phyloP scores from a whole-genome alignment of 1,284 basidiomycete species.

The Exobasidium rhododendri region DNA sequence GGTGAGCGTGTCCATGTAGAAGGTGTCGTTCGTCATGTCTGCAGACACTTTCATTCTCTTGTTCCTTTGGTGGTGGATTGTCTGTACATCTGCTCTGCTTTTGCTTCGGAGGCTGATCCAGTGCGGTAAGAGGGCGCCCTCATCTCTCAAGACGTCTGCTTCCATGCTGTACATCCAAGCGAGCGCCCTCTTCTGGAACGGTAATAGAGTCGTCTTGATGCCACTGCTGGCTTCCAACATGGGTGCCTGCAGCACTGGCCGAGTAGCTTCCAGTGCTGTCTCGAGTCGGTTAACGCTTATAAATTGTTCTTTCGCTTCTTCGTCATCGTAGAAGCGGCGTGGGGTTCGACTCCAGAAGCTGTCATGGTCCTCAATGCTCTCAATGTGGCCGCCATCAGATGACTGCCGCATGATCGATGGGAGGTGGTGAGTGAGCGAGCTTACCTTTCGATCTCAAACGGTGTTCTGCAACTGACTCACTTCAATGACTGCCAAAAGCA shows the following conservation, averaged over 20 bases:
- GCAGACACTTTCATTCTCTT: not conserved
- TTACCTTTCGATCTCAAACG: too few species aligned
- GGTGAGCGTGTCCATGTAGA: slow-evolving; percentile 33
- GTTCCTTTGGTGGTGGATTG: not conserved
- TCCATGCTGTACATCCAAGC: slow-evolving; percentile 12
- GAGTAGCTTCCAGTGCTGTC: not conserved
- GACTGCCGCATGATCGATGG: too few species aligned
- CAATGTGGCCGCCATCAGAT: not conserved
- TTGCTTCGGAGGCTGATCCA: slow-evolving; percentile 7
- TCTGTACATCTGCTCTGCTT: not conserved
- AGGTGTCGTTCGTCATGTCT: not conserved
- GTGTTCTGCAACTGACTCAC: too few species aligned
- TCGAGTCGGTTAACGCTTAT: not conserved
- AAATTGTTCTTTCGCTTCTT: not conserved
- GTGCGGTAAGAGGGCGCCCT: slow-evolving; percentile 5
- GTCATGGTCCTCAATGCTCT: not conserved
- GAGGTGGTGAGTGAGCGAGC: too few species aligned
- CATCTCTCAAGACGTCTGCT: not conserved
- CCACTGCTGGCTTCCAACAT: not conserved
- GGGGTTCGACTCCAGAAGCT: not conserved
- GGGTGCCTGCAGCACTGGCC: not conserved
- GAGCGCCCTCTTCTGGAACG: slow-evolving; percentile 9
- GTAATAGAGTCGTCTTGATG: slow-evolving; percentile 8
- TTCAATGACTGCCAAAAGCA: not conserved
- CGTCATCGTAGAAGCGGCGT: not conserved